Evolutionary conservation across 768 basidiomycete species (phyloP), one percentile per base, ranked within the genome.

Genomic region (Calocybe cyanea): DNA sequence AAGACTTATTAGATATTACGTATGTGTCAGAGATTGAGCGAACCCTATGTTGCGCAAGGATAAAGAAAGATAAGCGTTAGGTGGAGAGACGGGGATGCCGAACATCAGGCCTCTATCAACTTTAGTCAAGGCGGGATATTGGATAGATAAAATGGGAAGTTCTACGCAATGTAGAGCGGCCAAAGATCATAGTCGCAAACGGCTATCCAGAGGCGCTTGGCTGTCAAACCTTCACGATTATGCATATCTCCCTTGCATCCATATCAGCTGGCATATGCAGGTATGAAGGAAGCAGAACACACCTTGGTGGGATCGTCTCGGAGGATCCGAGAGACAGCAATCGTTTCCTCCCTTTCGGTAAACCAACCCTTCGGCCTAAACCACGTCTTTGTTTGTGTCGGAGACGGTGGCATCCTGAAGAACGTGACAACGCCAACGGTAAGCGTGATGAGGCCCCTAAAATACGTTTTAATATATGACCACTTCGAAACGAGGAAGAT

Each of bases 281-380:
- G 17, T 0, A 19, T 9, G 7, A 25, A 1, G n/a, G 13, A 25
- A 7, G 13, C 11, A 25, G 15, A 2, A 51, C 52, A 1, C 15
- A 70, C 76, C 64, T 81, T 83, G 7, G 73, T 70, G 3, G 81
- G 81, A 56, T 83, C 81, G 57, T 83, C 82, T 6, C 82, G 69
- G 17, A 84, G 63, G n/a, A 85, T 67, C 10, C 79, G 71, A 21
- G 75, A 72, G 1, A 83, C 79, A 0, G 80, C 70, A 39, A 85
- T 85, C 1, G 68, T 62, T 53, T 83, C 82, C 50, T 84, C 78
- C 15, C 76, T 64, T 38, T 80, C 78, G 0, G 73, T 78, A 57
- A 82, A 83, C 81, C 81, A 84, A 0, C 81, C 78, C 31, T 77
- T 75, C 0, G 76, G 76, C 37, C 80, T 58, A 65, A 76, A 80